Conservation (phyloP, 1,139 yeast species). For the Yamadazyma sp. region DNA sequence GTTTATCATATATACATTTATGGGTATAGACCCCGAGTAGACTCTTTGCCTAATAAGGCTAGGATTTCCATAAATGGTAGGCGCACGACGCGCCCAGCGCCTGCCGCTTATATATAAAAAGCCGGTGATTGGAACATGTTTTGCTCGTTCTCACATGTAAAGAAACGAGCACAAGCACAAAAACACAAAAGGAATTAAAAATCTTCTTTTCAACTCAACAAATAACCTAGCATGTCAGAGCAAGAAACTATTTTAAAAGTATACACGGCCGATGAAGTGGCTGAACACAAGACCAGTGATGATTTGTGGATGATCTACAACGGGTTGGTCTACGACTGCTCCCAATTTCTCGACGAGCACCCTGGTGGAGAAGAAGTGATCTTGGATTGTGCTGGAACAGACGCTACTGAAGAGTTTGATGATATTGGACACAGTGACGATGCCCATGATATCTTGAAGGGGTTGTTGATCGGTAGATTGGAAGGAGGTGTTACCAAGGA, state of each 20-base stretch:
- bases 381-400: constrained; percentile 86
- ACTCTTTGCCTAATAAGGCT: not conserved
- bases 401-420: constrained; percentile 91
- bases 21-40: too few species aligned
- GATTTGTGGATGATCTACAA: constrained; percentile 91
- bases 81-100: too few species aligned
- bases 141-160: constrained; percentile 2
- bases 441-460: constrained; percentile 74
- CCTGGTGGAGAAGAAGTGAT: constrained; percentile 97
- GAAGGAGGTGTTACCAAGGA: constrained; percentile 45
- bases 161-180: too few species aligned
- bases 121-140: constrained; percentile 2
- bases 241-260: constrained; percentile 17
- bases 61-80: constrained; percentile 2
- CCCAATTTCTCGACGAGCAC: constrained; percentile 88
- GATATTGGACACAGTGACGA: constrained; percentile 98
- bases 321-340: constrained; percentile 86
- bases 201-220: not conserved
- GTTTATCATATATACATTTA: too few species aligned
- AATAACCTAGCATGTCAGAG: constrained; percentile 5
- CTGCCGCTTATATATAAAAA: constrained; percentile 1
- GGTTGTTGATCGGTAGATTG: constrained; percentile 65
- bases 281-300: constrained; percentile 71
- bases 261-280: constrained; percentile 61
- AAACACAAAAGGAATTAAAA: not conserved